These are phyloP conservation scores for Aspergillus fructus DNA, from an alignment of 2,329 filamentous ascomycete species.

Conservation along the genomic window DNA sequence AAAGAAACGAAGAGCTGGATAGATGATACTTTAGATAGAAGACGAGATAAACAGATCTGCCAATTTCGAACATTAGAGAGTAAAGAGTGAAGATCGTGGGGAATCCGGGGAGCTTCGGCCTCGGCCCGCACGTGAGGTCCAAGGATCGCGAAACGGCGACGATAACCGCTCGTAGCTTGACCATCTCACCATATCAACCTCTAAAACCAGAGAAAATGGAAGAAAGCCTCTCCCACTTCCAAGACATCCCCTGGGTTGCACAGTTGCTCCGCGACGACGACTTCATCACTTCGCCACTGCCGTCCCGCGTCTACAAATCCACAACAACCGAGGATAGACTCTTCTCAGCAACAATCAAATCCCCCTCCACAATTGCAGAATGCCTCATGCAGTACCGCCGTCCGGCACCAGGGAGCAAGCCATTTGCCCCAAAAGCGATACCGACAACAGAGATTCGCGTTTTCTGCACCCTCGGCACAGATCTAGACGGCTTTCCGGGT, in stretches of 20 bases:
- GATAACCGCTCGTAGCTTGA: background rate
- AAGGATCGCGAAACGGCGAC: background rate
- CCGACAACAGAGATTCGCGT: conserved; percentile 21
- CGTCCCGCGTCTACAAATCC: conserved; percentile 4
- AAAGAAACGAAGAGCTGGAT: background rate
- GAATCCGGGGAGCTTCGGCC: too few relatives aligned
- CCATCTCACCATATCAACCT: background rate
- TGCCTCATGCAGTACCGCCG: conserved; percentile 11
- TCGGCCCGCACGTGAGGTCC: background rate
- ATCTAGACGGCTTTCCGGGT: conserved; percentile 26
- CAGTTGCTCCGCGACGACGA: conserved; percentile 6
- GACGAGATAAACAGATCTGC: background rate
- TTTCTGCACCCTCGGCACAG: conserved; percentile 28
- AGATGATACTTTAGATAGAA: background rate
- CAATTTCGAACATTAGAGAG: background rate
- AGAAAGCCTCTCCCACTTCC: conserved; percentile 7
- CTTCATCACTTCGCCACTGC: conserved; percentile 7
- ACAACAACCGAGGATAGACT: conserved; percentile 12
- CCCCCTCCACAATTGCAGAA: conserved; percentile 9
- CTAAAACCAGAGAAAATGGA: background rate
- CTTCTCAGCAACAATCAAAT: conserved; percentile 13
- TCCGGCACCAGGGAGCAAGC: background rate
- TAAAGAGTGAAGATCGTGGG: background rate
- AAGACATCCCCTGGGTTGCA: conserved; percentile 13
- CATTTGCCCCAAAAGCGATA: background rate